phyloP scores from a whole-genome alignment of 2,329 filamentous ascomycete species.

The Colletotrichum salicis region DNA sequence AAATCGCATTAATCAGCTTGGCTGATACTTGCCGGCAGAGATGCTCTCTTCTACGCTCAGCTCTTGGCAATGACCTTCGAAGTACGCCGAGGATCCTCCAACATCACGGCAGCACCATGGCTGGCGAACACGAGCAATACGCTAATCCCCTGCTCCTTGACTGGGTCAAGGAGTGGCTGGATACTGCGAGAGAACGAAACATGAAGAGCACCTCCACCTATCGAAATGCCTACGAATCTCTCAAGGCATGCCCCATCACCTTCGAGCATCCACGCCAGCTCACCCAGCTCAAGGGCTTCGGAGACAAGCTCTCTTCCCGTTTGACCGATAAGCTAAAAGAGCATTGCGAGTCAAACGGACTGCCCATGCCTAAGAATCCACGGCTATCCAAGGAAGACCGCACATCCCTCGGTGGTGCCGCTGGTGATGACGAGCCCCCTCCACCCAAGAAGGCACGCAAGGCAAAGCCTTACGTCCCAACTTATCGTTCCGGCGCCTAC shows the following conservation, averaged over 20 bases:
- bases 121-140: constrained; percentile 54
- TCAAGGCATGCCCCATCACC: constrained; percentile 77
- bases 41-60: background rate
- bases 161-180: constrained; percentile 83
- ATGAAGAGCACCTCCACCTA: constrained; percentile 78
- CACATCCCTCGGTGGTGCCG: constrained; percentile 45
- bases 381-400: constrained; percentile 47
- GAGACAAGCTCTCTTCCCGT: constrained; percentile 75
- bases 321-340: constrained; percentile 70
- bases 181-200: constrained; percentile 74
- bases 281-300: constrained; percentile 78
- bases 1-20: background rate
- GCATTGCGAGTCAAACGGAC: constrained; percentile 73
- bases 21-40: background rate
- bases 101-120: constrained; percentile 41
- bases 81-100: constrained; percentile 34
- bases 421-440: constrained; percentile 47
- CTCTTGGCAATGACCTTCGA: constrained; percentile 3
- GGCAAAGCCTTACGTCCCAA: constrained; percentile 76
- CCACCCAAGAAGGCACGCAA: constrained; percentile 69
- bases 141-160: constrained; percentile 77
- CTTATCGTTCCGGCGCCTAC: constrained; percentile 78
- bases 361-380: constrained; percentile 73
- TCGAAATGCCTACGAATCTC: constrained; percentile 79
- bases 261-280: constrained; percentile 80